Evolutionary conservation across 2,329 filamentous ascomycete genomes (phyloP).

Genomic region (Talaromyces piceae): DNA sequence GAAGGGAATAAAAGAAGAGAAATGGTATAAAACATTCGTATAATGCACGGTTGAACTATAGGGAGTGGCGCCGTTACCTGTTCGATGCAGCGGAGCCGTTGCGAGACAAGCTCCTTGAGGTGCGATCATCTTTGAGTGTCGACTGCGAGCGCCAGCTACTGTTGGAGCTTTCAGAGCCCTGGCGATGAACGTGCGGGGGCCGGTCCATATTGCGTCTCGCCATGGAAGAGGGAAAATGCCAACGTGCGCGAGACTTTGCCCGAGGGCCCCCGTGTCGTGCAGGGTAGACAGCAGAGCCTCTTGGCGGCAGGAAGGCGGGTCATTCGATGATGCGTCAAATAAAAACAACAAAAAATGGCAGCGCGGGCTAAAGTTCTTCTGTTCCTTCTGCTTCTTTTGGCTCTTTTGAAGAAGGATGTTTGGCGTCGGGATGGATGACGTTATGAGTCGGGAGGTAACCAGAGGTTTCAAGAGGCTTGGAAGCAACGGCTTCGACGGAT

Average conservation of each 20-base stretch:
- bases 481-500: not conserved
- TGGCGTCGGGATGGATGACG: too few relatives aligned
- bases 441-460: not conserved
- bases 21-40: too few relatives aligned
- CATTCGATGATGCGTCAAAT: not conserved
- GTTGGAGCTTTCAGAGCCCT: slow-evolving; percentile 36
- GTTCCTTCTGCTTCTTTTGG: too few relatives aligned
- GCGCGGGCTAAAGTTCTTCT: too few relatives aligned
- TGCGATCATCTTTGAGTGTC: slow-evolving; percentile 27
- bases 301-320: not conserved
- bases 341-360: too few relatives aligned
- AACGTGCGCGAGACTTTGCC: not conserved
- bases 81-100: not conserved
- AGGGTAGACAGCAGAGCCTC: not conserved
- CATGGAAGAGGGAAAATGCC: slow-evolving; percentile 20
- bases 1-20: too few relatives aligned
- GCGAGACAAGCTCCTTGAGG: slow-evolving; percentile 11
- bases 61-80: too few relatives aligned
- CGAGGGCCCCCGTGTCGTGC: not conserved
- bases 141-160: slow-evolving; percentile 34
- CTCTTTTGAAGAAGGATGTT: too few relatives aligned
- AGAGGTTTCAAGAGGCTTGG: not conserved
- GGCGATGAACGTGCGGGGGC: slow-evolving; percentile 26
- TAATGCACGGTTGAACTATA: too few relatives aligned
- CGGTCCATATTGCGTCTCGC: slow-evolving; percentile 22